A percentile compares a stretch with the other conserved stretches of the same genome.
Conservation (phyloP, 2,329 filamentous ascomycete genomes). For the Sporothrix mexicana region DNA sequence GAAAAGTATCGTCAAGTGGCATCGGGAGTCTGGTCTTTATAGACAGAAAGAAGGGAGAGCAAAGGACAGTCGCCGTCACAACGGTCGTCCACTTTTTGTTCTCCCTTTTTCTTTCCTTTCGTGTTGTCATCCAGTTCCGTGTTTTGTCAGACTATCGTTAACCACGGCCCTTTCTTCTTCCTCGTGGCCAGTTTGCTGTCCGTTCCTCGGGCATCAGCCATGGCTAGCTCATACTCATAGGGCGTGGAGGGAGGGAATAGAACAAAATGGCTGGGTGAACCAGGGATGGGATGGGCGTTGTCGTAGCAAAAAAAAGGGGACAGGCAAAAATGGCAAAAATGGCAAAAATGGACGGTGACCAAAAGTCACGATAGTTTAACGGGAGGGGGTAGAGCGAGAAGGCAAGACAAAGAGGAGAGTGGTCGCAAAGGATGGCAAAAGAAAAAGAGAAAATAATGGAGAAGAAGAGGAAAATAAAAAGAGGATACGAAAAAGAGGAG, state of each 20-base stretch:
- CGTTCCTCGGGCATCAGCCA: conserved; percentile 27
- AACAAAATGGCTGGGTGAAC: not conserved
- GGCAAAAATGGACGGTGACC: not conserved
- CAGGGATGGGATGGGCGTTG: conserved; percentile 20
- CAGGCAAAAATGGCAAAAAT: not conserved
- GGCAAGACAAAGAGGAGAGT: conserved; percentile 2
- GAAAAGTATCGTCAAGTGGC: not conserved
- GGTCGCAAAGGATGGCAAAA: not conserved
- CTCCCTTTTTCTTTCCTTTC: not conserved
- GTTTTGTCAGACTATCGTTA: conserved; percentile 23
- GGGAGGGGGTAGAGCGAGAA: conserved; percentile 2
- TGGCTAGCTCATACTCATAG: conserved; percentile 10
- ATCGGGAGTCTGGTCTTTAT: conserved; percentile 16
- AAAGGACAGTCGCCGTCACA: conserved; percentile 5
- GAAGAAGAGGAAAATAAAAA: not conserved
- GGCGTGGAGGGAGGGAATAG: not conserved
- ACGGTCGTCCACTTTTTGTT: not conserved
- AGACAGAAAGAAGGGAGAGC: not conserved
- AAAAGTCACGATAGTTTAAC: conserved; percentile 21
- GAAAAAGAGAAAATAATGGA: not conserved
- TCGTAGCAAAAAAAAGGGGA: conserved; percentile 19
- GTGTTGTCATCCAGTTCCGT: not conserved
- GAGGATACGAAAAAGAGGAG: conserved; percentile 22
- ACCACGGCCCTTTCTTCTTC: not conserved
- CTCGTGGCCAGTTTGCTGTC: not conserved